A percentile compares a stretch with the other conserved stretches of the same genome.
These are phyloP conservation scores for Trichoderma orchidacearum DNA, from an alignment of 495 filamentous ascomycete species.

Conservation along the genomic window DNA sequence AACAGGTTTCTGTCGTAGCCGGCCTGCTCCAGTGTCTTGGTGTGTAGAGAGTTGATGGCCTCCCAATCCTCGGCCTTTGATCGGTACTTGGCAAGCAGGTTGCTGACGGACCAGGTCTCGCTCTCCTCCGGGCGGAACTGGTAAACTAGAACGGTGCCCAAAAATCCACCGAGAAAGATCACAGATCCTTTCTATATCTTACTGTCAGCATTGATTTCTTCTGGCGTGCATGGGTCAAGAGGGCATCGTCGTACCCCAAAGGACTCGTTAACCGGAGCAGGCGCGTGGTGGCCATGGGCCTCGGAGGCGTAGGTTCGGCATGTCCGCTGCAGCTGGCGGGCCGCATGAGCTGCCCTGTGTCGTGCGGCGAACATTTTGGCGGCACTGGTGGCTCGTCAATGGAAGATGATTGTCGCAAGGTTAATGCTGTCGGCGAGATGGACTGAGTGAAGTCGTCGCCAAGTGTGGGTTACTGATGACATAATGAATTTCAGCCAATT, in stretches of 20 bases:
- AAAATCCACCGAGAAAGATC: slow-evolving; percentile 19
- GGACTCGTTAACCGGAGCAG: slow-evolving; percentile 22
- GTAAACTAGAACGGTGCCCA: slow-evolving; percentile 20
- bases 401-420: background rate
- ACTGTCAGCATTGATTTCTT: background rate
- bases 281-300: slow-evolving; percentile 19
- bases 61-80: slow-evolving; percentile 26
- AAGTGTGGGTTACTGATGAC: background rate
- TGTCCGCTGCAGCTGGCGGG: slow-evolving; percentile 18
- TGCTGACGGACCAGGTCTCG: slow-evolving; percentile 19
- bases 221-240: background rate
- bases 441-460: background rate
- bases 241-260: slow-evolving; percentile 25
- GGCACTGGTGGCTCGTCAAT: background rate
- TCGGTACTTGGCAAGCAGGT: slow-evolving; percentile 17
- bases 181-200: slow-evolving; percentile 21
- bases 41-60: slow-evolving; percentile 23
- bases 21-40: slow-evolving; percentile 28
- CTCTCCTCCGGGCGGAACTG: slow-evolving; percentile 26
- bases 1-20: slow-evolving; percentile 34
- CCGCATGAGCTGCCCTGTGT: slow-evolving; percentile 22
- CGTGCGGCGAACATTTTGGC: slow-evolving; percentile 30
- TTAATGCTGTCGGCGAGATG: background rate
- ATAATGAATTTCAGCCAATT: background rate
- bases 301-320: slow-evolving; percentile 29